These are phyloP conservation scores for Termitomyces eurrhizus DNA, from an alignment of 768 basidiomycete genomes.

Conservation along the genomic window DNA sequence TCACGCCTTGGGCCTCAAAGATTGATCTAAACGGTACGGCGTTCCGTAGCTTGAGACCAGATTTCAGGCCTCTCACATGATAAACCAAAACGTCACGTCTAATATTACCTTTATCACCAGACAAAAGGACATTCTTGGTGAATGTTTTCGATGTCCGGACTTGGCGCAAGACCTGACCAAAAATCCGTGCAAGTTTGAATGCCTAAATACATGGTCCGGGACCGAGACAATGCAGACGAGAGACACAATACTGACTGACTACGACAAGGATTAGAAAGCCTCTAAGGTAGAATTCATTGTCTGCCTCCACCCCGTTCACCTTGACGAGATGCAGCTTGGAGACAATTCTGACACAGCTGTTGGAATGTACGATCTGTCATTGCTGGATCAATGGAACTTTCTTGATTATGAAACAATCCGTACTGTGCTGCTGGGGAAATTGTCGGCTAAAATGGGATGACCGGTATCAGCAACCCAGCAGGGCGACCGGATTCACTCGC, in stretches of 20 bases:
- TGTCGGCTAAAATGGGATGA: constrained; percentile 45
- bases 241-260: background rate
- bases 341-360: constrained; percentile 27
- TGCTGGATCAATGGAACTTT: constrained; percentile 15
- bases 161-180: background rate
- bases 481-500: constrained; percentile 20
- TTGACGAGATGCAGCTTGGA: constrained; percentile 9
- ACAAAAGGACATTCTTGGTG: background rate
- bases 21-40: background rate
- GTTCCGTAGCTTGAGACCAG: background rate
- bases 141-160: background rate
- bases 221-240: background rate
- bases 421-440: constrained; percentile 69
- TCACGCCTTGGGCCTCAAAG: background rate
- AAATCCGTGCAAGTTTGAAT: background rate
- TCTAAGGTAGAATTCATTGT: background rate
- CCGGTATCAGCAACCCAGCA: constrained; percentile 16
- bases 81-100: background rate
- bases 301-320: constrained; percentile 6
- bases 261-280: background rate
- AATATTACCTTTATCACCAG: background rate
- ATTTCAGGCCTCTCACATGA: background rate
- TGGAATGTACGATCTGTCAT: constrained; percentile 26
- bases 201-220: background rate
- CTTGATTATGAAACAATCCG: constrained; percentile 7